A percentile compares a stretch with the other conserved stretches of the same genome.
Conservation (phyloP, 2,329 filamentous ascomycete species). For the Raffaelea deltoideospora region DNA sequence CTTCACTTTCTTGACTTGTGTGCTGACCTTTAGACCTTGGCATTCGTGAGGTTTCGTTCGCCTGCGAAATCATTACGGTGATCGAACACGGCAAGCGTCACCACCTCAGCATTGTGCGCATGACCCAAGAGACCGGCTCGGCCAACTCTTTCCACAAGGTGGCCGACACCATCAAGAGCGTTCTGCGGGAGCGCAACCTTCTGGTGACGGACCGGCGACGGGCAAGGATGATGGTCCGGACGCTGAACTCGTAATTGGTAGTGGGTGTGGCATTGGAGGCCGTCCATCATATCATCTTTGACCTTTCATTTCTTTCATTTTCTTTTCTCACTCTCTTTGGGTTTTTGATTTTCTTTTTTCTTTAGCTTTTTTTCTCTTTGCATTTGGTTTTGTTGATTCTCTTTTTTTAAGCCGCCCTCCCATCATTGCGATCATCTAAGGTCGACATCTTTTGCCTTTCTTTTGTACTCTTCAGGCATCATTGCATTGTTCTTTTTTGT, state of each 20-base stretch:
- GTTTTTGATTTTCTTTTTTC: not conserved
- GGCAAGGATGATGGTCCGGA: slow-evolving; percentile 60
- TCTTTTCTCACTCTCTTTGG: not conserved
- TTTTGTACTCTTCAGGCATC: no score
- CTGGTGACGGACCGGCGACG: slow-evolving; percentile 54
- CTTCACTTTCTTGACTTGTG: no score
- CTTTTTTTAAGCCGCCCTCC: no score
- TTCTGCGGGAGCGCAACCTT: slow-evolving; percentile 49
- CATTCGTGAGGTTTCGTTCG: slow-evolving; percentile 78
- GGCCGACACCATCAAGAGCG: slow-evolving; percentile 57
- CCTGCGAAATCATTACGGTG: slow-evolving; percentile 74
- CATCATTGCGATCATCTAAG: no score
- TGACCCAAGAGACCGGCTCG: slow-evolving; percentile 84
- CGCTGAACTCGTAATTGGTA: slow-evolving; percentile 39
- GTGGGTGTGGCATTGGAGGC: no score
- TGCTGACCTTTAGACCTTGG: slow-evolving; percentile 37
- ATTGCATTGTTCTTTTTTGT: no score
- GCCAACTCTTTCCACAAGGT: slow-evolving; percentile 79
- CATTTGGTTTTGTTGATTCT: no score
- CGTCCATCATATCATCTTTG: no score
- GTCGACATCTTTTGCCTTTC: no score
- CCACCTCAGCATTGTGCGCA: slow-evolving; percentile 64
- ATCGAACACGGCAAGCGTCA: slow-evolving; percentile 70
- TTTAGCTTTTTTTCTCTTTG: no score
- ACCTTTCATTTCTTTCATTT: not conserved